Base-by-base conservation (phyloP, 139 green algal genomes). In the Chlamydomonas incerta region DNA sequence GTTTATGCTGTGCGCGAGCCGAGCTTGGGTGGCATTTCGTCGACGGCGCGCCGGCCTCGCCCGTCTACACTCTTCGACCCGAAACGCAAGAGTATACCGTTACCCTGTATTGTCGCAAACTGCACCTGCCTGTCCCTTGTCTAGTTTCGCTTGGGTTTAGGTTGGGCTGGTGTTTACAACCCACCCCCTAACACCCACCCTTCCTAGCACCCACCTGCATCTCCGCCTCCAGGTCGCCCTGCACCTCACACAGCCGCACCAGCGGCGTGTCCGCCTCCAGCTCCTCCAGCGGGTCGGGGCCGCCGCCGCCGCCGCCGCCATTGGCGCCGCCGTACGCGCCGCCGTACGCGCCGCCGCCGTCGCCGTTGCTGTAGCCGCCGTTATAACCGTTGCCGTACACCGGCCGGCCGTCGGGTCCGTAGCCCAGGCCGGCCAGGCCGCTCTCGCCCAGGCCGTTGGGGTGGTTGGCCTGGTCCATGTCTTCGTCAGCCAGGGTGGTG, bases 241-340 rank as follows among this genome's bases (percentile, higher is more conserved):
- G 72, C 63, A 74, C 77, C 62, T 83, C 77, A 15, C n/a, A 28
- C 62, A 83, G 63, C 31, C 77, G 63, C 33, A 74, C 77, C 24
- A 68, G 62, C 41, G 77, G 77, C 8, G 77, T 83, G 65, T 83
- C 77, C 13, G 77, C 77, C 63, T 83, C 77, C 41, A 83, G 41
- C 63, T 74, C 77, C 37, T 83, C 77, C n/a, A 83, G 41, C 3
- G 77, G 77, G 41, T 83, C 77, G 2, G n/a, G n/a, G 2, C n/a
- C n/a, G 63, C 13, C 5, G 29, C 63, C 63, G 29, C 13, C n/a
- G 29, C 5, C 37, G 17, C 37, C 37, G 37, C 35, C 21, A 33
- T 71, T 71, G 57, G 34, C 74, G 57, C 57, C 68, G 60, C 6
- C 18, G 17, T 11, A 11, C 18, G 60, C 58, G 58, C 58, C 58